Evolutionary conservation across 331 rosid genomes (phyloP).

Genomic region (Quercus lobata): DNA sequence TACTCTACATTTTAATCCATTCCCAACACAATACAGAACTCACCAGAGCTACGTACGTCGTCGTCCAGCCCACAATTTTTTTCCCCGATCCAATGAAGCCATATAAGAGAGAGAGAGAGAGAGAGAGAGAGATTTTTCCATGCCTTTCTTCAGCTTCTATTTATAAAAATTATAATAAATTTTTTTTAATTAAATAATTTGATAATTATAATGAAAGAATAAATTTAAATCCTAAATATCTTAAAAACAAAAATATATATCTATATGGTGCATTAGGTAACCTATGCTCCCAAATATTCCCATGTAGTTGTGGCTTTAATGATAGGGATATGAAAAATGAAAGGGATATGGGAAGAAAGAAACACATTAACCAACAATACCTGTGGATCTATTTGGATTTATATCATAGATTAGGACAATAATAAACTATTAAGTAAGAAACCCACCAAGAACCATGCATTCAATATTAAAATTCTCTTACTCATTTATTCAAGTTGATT

Average conservation of each 20-base stretch:
- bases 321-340: not conserved
- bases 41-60: not conserved
- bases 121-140: not conserved
- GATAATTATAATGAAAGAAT: no score
- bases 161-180: not conserved
- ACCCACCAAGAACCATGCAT: constrained; percentile 2
- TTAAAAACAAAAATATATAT: no score
- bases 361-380: constrained; percentile 22
- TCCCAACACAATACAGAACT: constrained; percentile 1
- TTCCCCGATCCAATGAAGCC: no score
- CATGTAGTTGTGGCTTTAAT: no score
- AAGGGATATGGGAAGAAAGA: not conserved
- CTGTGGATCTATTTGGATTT: constrained; percentile 18
- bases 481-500: constrained; percentile 32
- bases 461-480: constrained; percentile 20
- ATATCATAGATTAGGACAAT: constrained; percentile 24
- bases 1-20: not conserved
- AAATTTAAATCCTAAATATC: no score
- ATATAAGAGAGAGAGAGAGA: no score
- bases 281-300: no score
- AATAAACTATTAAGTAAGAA: not conserved
- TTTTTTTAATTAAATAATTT: no score
- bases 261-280: no score
- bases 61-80: no score
- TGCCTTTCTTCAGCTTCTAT: not conserved